Base-by-base conservation (phyloP, 2,329 filamentous ascomycete species). In the Aspergillus thermomutatus region DNA sequence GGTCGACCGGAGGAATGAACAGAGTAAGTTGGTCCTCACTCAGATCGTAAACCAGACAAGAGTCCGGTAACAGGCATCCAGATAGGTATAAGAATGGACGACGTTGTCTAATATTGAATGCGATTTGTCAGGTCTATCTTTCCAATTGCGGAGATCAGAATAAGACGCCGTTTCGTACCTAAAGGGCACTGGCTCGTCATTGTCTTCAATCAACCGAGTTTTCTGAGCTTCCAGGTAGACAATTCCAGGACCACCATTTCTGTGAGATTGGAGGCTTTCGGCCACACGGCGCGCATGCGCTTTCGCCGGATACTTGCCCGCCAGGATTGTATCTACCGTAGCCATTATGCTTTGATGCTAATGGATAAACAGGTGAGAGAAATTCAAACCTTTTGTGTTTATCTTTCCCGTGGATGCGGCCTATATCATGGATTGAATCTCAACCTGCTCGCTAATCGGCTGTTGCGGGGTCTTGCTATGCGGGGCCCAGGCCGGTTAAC, bases 71-170 rank as follows among this genome's bases (percentile, higher is more conserved):
- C 60, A 87, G 83, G 69, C 87, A 95, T 65, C 94, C 94, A 25
- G 91, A 93, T 47, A 97, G 81, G 76, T 99, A 99, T 83, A 90
- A 97, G 79, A 99, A 99, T 74, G 87, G 90, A 54, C 94, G 88
- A 61, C 92, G 90, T 77, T 97, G 92, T 63, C 91, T 92, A 64
- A 23, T 23, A 21, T 27, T 27, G 59, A 56, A 34, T 56, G 52
- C 28, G n/a, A 54, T 52, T 56, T 28, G 54, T 59, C 41, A 51
- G 28, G 8, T 11, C 23, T 7, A 25, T 49, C 27, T 53, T 17
- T 45, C 53, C 49, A 52, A 14, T 19, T 11, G 47, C 31, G 17
- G 53, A 34, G 45, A 17, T 7, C 25, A n/a, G 31, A 50, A 26
- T 34, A 17, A 40, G 3, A 57, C 26, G 37, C 2, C 1, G 4